Evolutionary conservation across 2,329 filamentous ascomycete genomes (phyloP), one percentile per base, ranked within the genome.

Genomic region (Hypomyces rosellus): DNA sequence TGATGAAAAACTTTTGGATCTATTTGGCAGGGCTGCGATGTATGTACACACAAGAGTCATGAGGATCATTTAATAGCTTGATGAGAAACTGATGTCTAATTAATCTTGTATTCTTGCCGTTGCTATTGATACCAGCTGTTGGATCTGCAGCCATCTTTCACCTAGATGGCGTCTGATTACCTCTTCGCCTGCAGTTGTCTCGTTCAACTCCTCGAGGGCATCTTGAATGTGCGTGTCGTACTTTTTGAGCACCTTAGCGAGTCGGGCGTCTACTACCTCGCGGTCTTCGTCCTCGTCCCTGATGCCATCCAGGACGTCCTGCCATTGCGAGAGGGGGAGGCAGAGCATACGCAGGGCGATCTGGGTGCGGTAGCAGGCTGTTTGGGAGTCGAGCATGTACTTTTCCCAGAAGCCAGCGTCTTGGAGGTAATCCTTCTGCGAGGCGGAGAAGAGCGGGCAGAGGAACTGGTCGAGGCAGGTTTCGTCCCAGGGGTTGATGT

Each of bases 301-400:
- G 2, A 69, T 70, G 36, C 70, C 68, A 1, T 78, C 71, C 39
- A 80, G 74, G 34, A 69, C 60, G 46, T 64, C 60, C 33, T 54
- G 62, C 75, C 77, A 80, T 60, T 68, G 65, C 8, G 63, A 57
- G 1, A 63, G 46, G 1, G 65, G 51, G 50, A 73, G 46, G 54
- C 69, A 61, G 57, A 71, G 54, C 44, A 62, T 50, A 43, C 78
- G 61, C 43, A 81, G 56, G 5, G 76, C 79, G 11, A 79, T 75
- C 59, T 81, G 73, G 1, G 79, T 80, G 14, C 78, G 66, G 59
- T 81, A 75, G 59, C 80, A 83, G 12, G 75, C 72, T 5, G 64
- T 71, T 9, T 73, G 65, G 3, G 63, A 57, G 56, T 82, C 79
- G 5, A 82, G 63, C 48, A 74, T 67, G 56, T 80, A 82, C 4